A percentile compares a stretch with the other conserved stretches of the same genome.
Evolutionary conservation across 495 filamentous ascomycete species (phyloP).

Genomic region (Letharia columbiana): DNA sequence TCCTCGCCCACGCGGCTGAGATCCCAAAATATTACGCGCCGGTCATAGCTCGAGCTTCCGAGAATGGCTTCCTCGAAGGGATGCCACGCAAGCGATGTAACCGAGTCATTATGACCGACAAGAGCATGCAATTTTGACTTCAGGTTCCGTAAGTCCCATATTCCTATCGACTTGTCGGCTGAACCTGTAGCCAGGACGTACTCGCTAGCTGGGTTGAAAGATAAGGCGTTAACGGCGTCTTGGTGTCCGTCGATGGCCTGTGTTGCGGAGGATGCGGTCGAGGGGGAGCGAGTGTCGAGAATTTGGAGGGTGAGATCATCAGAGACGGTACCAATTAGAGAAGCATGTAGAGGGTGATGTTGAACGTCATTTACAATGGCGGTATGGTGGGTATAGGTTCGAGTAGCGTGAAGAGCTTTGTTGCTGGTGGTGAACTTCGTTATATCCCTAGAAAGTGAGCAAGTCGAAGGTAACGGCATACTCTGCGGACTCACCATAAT

Average conservation of each 20-base stretch:
- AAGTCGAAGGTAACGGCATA: conserved; percentile 2
- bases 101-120: conserved; percentile 75
- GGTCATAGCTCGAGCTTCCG: conserved; percentile 84
- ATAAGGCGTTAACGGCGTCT: conserved; percentile 88
- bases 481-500: conserved; percentile 55
- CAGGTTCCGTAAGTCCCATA: conserved; percentile 91
- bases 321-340: conserved; percentile 84
- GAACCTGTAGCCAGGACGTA: conserved; percentile 85
- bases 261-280: conserved; percentile 54
- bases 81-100: conserved; percentile 90
- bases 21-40: conserved; percentile 95
- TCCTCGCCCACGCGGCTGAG: conserved; percentile 83
- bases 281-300: conserved; percentile 64
- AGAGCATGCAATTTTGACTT: conserved; percentile 77
- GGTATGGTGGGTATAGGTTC: conserved; percentile 77
- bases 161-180: conserved; percentile 84
- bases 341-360: conserved; percentile 73
- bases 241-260: conserved; percentile 60
- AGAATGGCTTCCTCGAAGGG: conserved; percentile 79
- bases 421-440: conserved; percentile 59
- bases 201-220: conserved; percentile 86
- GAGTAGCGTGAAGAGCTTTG: conserved; percentile 58
- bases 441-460: conserved; percentile 55
- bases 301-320: conserved; percentile 92
- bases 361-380: conserved; percentile 96